phyloP scores from a whole-genome alignment of 2,329 filamentous ascomycete species.

The Rutstroemia sp. region DNA sequence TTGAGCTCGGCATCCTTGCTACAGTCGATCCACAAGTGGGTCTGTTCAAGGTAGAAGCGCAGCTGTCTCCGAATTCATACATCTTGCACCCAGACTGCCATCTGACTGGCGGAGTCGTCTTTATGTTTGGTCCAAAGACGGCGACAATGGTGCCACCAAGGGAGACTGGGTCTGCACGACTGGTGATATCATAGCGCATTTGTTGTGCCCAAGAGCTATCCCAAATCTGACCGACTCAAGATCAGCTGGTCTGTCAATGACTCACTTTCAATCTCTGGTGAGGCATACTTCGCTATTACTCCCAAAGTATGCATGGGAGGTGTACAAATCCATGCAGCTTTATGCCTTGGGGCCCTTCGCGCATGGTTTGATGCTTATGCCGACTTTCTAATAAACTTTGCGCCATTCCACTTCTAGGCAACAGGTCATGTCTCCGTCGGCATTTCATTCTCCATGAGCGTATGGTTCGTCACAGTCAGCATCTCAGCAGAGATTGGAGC shows the following conservation, averaged over 20 bases:
- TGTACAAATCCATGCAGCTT: slow-evolving; percentile 27
- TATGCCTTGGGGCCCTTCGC: slow-evolving; percentile 29
- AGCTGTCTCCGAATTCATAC: slow-evolving; percentile 35
- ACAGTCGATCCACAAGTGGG: slow-evolving; percentile 32
- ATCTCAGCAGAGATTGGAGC: slow-evolving; percentile 25
- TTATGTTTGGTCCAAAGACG: slow-evolving; percentile 34
- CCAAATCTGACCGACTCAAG: slow-evolving; percentile 32
- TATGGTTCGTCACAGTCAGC: neutral
- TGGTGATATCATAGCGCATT: slow-evolving; percentile 38
- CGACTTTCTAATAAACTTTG: slow-evolving; percentile 26
- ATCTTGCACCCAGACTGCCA: slow-evolving; percentile 35
- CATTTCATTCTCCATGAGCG: slow-evolving; percentile 26
- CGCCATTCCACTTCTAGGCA: slow-evolving; percentile 30
- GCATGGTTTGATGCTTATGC: slow-evolving; percentile 36
- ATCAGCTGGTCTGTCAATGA: slow-evolving; percentile 31
- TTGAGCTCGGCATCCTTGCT: slow-evolving; percentile 33
- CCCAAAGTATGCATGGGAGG: slow-evolving; percentile 39
- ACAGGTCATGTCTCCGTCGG: slow-evolving; percentile 26
- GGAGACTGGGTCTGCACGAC: slow-evolving; percentile 40
- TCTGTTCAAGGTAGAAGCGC: slow-evolving; percentile 32
- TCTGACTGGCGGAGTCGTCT: slow-evolving; percentile 36
- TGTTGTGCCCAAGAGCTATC: slow-evolving; percentile 31
- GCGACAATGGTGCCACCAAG: neutral
- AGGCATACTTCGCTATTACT: slow-evolving; percentile 41
- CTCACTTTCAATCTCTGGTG: slow-evolving; percentile 30